Conservation (phyloP, 768 basidiomycete genomes). For the Phlegmacium glaucopus region DNA sequence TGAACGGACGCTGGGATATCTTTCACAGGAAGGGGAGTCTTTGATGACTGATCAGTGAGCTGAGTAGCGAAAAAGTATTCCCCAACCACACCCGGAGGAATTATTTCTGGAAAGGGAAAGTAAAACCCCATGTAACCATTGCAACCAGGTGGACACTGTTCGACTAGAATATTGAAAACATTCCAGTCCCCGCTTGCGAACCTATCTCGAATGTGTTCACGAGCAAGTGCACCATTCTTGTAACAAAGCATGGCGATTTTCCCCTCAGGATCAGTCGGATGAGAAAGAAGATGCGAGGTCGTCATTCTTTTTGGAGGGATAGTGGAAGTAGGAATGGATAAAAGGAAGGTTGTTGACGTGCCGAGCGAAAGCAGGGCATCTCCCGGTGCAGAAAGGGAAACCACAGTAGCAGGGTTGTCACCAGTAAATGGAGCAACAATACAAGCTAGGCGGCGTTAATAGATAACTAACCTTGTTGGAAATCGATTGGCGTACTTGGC, state of each 20-base stretch:
- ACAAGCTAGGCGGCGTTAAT: constrained; percentile 46
- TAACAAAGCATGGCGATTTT: constrained; percentile 92
- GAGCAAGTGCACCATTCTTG: constrained; percentile 82
- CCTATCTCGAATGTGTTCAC: constrained; percentile 70
- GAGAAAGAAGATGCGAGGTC: constrained; percentile 70
- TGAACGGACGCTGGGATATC: constrained; percentile 46
- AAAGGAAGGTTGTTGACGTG: constrained; percentile 83
- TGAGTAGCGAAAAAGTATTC: constrained; percentile 56
- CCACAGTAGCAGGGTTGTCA: constrained; percentile 85
- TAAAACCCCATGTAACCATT: constrained; percentile 67
- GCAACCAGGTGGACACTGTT: constrained; percentile 51
- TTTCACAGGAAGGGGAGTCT: constrained; percentile 25
- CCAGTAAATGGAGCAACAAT: constrained; percentile 83
- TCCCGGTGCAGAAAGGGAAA: constrained; percentile 68
- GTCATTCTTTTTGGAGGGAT: constrained; percentile 66
- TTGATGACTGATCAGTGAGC: constrained; percentile 20
- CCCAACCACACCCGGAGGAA: constrained; percentile 75
- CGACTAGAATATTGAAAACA: constrained; percentile 64
- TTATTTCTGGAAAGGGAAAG: constrained; percentile 85
- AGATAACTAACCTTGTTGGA: neutral
- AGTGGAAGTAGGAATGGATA: constrained; percentile 67
- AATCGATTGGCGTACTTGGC: constrained; percentile 39
- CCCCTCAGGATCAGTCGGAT: constrained; percentile 56
- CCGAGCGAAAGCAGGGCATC: constrained; percentile 86
- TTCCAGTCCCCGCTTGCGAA: constrained; percentile 63